Evolutionary conservation across 140 eudicot genomes (phyloP).

Genomic region (Stevia rebaudiana): DNA sequence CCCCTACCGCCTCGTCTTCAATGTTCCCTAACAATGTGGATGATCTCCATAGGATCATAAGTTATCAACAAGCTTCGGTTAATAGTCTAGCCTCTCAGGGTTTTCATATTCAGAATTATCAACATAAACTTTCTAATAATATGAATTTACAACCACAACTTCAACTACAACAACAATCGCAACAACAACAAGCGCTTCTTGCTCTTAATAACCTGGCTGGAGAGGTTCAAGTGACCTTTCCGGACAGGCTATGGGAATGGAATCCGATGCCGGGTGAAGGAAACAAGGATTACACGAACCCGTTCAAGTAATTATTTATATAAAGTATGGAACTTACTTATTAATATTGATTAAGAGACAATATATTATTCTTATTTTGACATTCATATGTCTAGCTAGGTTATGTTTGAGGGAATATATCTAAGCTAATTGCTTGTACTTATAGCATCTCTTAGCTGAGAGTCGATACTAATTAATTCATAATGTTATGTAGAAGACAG

Average conservation of each 20-base stretch:
- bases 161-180: constrained; percentile 15
- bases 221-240: constrained; percentile 29
- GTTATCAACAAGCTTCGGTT: constrained; percentile 44
- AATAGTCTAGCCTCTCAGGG: constrained; percentile 31
- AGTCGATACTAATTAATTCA: background rate
- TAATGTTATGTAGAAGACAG: constrained; percentile 9
- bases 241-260: constrained; percentile 83
- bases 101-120: constrained; percentile 25
- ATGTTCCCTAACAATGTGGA: constrained; percentile 34
- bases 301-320: constrained; percentile 50
- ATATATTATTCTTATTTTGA: constrained; percentile 20
- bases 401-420: constrained; percentile 19
- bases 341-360: constrained; percentile 16
- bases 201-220: constrained; percentile 35
- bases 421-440: constrained; percentile 29
- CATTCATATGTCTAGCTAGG: constrained; percentile 19
- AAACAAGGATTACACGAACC: constrained; percentile 44
- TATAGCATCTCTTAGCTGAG: constrained; percentile 27
- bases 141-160: constrained; percentile 28
- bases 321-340: constrained; percentile 5
- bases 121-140: constrained; percentile 20
- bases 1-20: constrained; percentile 23
- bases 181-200: constrained; percentile 26
- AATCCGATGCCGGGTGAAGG: constrained; percentile 38
- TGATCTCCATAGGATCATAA: constrained; percentile 62